These are phyloP conservation scores for Xerocomus nothofagi DNA, from an alignment of 1,284 basidiomycete species.

Conservation along the genomic window DNA sequence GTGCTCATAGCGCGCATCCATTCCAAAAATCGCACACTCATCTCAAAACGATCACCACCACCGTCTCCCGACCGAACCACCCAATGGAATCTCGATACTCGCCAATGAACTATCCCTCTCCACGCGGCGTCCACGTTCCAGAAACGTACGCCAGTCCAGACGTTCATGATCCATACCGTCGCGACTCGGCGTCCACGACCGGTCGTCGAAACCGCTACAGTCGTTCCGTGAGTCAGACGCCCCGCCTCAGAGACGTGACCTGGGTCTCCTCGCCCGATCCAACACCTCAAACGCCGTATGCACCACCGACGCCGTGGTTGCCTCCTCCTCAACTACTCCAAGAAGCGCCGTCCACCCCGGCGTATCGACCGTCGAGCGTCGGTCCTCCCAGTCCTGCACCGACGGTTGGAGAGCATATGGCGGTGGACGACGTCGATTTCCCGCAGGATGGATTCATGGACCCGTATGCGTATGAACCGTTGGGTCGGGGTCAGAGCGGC, in stretches of 20 bases:
- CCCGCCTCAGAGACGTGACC: slow-evolving; percentile 23
- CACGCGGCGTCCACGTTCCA: slow-evolving; percentile 27
- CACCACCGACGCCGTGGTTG: slow-evolving; percentile 2
- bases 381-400: slow-evolving; percentile 19
- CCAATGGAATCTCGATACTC: slow-evolving; percentile 9
- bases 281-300: slow-evolving; percentile 9
- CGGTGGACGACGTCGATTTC: slow-evolving; percentile 19
- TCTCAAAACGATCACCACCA: not conserved
- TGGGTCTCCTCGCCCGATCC: slow-evolving; percentile 24
- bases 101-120: slow-evolving; percentile 25
- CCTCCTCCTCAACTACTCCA: slow-evolving; percentile 4
- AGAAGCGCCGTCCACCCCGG: slow-evolving; percentile 4
- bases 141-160: slow-evolving; percentile 14
- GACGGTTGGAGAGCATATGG: slow-evolving; percentile 33
- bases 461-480: slow-evolving; percentile 8
- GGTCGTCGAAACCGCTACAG: slow-evolving; percentile 25
- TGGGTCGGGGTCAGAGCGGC: slow-evolving; percentile 5
- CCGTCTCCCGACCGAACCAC: not conserved
- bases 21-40: not conserved
- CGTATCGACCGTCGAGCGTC: slow-evolving; percentile 11
- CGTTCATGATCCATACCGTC: slow-evolving; percentile 14
- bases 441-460: not conserved
- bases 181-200: not conserved
- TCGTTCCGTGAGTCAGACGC: slow-evolving; percentile 20
- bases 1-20: not conserved